These are phyloP conservation scores for Globisporangium nagaii DNA, from an alignment of 352 stramenopile species.

Conservation along the genomic window DNA sequence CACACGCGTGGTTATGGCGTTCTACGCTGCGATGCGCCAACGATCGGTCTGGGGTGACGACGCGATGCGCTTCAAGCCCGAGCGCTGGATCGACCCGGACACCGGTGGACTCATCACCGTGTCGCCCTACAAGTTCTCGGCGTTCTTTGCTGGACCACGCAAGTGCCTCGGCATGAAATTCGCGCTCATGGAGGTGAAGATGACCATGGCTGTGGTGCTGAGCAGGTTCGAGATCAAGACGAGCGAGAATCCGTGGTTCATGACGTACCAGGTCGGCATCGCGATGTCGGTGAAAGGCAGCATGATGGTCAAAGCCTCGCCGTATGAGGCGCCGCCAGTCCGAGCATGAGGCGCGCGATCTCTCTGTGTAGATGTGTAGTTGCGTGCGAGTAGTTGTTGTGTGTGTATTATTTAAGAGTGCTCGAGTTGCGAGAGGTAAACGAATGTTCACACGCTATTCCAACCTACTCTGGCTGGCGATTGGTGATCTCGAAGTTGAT, in stretches of 20 bases:
- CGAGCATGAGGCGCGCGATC: background rate
- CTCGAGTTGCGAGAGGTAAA: no score
- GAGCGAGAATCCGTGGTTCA: constrained; percentile 25
- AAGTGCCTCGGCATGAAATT: constrained; percentile 61
- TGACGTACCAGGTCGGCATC: constrained; percentile 39
- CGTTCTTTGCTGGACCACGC: constrained; percentile 62
- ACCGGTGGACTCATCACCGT: constrained; percentile 30
- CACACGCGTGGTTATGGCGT: constrained; percentile 38
- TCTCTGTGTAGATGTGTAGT: background rate
- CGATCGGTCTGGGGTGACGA: constrained; percentile 59
- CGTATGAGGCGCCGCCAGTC: background rate
- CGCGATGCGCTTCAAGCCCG: constrained; percentile 45
- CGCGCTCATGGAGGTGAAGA: constrained; percentile 72
- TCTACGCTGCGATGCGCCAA: constrained; percentile 45
- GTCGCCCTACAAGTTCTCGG: constrained; percentile 56
- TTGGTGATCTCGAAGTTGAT: no score
- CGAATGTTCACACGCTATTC: no score
- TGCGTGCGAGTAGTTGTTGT: no score
- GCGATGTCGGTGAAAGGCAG: constrained; percentile 29
- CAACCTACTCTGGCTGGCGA: no score
- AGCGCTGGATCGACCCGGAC: constrained; percentile 52
- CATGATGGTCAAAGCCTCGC: constrained; percentile 18
- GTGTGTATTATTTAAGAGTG: no score
- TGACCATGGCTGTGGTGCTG: constrained; percentile 41
- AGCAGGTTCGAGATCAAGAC: constrained; percentile 39